Percentiles rank a stretch among this genome's conserved stretches.
phyloP scores from a whole-genome alignment of 768 basidiomycete genomes.

The Suillus paluster region DNA sequence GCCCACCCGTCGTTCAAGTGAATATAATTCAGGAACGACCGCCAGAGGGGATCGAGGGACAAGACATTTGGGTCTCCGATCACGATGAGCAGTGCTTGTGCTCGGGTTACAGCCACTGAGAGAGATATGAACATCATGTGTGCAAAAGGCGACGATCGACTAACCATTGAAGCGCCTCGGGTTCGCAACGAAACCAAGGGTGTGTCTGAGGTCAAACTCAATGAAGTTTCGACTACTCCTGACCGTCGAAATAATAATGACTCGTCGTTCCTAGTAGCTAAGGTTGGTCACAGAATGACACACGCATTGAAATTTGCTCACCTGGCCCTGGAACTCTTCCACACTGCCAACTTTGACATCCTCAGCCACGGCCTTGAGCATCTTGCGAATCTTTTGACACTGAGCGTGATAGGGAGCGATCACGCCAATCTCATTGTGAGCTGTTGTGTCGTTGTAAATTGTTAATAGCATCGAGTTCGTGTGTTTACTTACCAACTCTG shows the following conservation, averaged over 20 bases:
- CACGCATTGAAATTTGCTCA: constrained; percentile 16
- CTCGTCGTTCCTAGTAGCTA: constrained; percentile 37
- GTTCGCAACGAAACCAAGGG: constrained; percentile 41
- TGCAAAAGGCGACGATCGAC: constrained; percentile 9
- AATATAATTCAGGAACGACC: constrained; percentile 63
- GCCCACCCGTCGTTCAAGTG: constrained; percentile 56
- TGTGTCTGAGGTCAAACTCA: constrained; percentile 32
- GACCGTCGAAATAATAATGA: constrained; percentile 46
- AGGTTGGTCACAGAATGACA: not conserved
- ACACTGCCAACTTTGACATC: constrained; percentile 65
- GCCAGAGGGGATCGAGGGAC: constrained; percentile 66
- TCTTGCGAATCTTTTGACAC: constrained; percentile 48
- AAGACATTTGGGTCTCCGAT: constrained; percentile 63
- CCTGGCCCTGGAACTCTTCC: constrained; percentile 72
- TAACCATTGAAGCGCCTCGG: constrained; percentile 44
- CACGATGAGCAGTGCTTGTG: constrained; percentile 61
- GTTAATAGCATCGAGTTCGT: not conserved
- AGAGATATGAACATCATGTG: not conserved
- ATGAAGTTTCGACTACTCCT: constrained; percentile 38
- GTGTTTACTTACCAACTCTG: constrained; percentile 44
- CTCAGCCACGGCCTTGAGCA: constrained; percentile 35
- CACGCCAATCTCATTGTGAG: constrained; percentile 58
- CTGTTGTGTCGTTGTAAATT: constrained; percentile 32
- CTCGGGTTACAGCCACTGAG: constrained; percentile 64
- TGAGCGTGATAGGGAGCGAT: constrained; percentile 70